Evolutionary conservation across 1,284 basidiomycete species (phyloP).

Genomic region (Inonotus hispidus): DNA sequence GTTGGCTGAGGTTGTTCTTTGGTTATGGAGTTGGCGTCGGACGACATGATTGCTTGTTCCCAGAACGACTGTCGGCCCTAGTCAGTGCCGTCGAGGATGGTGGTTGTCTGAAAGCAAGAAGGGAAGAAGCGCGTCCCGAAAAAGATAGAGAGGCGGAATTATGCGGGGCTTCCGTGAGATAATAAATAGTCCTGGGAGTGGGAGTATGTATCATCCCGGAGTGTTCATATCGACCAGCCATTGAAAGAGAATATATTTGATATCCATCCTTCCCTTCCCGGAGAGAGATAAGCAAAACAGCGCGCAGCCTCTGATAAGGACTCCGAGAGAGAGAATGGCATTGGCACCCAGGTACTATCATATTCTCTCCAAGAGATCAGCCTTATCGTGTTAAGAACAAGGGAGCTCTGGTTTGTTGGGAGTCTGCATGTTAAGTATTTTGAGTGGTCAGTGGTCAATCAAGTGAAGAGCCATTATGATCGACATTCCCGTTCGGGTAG

Average conservation of each 20-base stretch:
- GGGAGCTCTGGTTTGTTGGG: neutral
- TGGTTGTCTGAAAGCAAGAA: neutral
- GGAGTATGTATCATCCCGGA: no score
- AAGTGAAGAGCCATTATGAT: no score
- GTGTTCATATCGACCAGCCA: no score
- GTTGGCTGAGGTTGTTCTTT: slow-evolving; percentile 26
- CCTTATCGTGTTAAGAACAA: neutral
- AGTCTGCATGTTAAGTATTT: neutral
- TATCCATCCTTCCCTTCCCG: neutral
- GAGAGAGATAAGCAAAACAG: neutral
- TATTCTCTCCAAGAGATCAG: neutral
- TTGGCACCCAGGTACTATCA: neutral
- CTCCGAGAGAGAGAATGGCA: neutral
- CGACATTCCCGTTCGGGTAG: no score
- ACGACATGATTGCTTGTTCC: slow-evolving; percentile 21
- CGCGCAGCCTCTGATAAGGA: neutral
- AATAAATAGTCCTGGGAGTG: no score
- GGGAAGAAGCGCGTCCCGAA: neutral
- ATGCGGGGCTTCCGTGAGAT: no score
- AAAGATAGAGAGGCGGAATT: no score
- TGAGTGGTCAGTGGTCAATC: no score
- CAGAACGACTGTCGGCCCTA: neutral
- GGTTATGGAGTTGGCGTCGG: slow-evolving; percentile 20
- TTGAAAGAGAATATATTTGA: no score
- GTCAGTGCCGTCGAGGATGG: neutral